Evolutionary conservation across 305 asterid genomes (phyloP).

Genomic region (Salvia sclarea): DNA sequence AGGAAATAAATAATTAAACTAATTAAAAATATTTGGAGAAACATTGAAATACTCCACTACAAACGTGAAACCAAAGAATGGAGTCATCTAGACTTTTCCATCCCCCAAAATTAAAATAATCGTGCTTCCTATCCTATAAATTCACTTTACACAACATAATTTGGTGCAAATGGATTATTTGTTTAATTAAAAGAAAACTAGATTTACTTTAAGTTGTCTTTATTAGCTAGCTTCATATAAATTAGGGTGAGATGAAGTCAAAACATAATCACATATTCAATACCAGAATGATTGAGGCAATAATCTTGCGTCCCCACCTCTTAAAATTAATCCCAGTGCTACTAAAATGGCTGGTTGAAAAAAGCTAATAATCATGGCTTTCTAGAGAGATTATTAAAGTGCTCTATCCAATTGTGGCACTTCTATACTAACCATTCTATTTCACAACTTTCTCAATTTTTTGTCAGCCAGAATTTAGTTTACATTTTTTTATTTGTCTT

Average conservation of each 20-base stretch:
- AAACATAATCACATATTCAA: conserved; percentile 33
- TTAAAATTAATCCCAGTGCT: conserved; percentile 24
- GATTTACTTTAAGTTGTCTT: conserved; percentile 24
- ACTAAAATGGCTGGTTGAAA: conserved; percentile 33
- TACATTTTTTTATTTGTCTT: not conserved
- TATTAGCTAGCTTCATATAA: conserved; percentile 22
- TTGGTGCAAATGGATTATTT: conserved; percentile 12
- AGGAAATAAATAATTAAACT: not conserved
- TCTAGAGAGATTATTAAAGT: conserved; percentile 26
- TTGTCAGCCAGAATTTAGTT: not conserved
- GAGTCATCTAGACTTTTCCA: conserved; percentile 20
- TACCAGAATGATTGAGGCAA: conserved; percentile 37
- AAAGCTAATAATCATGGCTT: conserved; percentile 22
- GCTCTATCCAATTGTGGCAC: conserved; percentile 30
- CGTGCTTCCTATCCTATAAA: conserved; percentile 3
- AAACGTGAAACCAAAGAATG: conserved; percentile 10
- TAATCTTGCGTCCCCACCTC: conserved; percentile 35
- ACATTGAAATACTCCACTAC: not conserved
- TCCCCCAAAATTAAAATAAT: not conserved
- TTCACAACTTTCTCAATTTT: not conserved
- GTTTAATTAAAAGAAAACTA: not conserved
- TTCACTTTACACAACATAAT: conserved; percentile 17
- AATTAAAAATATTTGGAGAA: no score
- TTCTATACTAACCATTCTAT: conserved; percentile 3
- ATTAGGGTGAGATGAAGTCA: conserved; percentile 11